Evolutionary conservation across 108 stramenopile genomes (phyloP).

Genomic region (Pseudonitzschia delicatissima): DNA sequence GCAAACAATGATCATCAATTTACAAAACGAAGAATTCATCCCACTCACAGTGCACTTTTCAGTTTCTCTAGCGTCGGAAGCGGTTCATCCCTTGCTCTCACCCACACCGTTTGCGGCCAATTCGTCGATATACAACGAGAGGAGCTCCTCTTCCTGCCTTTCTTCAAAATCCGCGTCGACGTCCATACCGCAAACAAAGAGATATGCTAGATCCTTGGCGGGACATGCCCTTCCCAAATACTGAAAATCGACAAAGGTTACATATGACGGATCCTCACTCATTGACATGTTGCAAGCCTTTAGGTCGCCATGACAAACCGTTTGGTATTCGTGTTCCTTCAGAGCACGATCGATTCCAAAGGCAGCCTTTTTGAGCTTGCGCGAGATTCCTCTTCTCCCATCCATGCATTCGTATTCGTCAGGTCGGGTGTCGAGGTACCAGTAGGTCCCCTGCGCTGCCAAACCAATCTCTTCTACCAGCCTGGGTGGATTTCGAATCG

Average conservation of each 20-base stretch:
- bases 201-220: constrained; percentile 69
- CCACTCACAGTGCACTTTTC: constrained; percentile 1
- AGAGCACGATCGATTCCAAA: constrained; percentile 60
- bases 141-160: constrained; percentile 3
- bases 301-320: constrained; percentile 66
- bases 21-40: background rate
- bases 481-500: background rate
- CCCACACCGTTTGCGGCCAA: background rate
- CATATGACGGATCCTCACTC: background rate
- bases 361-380: constrained; percentile 64
- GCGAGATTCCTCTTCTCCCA: constrained; percentile 55
- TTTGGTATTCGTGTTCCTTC: constrained; percentile 63
- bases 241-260: constrained; percentile 75
- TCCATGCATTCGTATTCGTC: constrained; percentile 65
- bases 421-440: constrained; percentile 76
- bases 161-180: constrained; percentile 25
- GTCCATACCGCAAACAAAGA: constrained; percentile 45
- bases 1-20: background rate
- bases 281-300: constrained; percentile 73
- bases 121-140: constrained; percentile 7
- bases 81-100: background rate
- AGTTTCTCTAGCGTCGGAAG: background rate
- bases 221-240: constrained; percentile 67
- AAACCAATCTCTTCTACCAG: constrained; percentile 18
- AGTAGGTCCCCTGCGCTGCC: constrained; percentile 61